Percentiles rank a stretch among this genome's conserved stretches.
phyloP scores from a whole-genome alignment of 805 yeast species.

The Ogataea naganishii region DNA sequence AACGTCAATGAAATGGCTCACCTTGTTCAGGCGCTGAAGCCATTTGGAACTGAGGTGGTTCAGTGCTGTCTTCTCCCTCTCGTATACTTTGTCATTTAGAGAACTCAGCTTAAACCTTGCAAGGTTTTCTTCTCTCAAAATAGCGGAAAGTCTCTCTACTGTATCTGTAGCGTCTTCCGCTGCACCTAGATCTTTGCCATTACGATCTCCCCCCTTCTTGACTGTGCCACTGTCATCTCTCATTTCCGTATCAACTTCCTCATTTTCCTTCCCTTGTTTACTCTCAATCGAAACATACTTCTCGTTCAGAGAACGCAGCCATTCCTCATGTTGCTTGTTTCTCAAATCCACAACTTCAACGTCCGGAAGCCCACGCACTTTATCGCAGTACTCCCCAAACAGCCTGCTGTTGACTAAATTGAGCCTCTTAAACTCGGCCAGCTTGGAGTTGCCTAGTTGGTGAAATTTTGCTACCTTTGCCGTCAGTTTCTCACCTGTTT shows the following conservation, averaged over 20 bases:
- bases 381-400: not conserved
- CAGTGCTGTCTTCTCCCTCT: slow-evolving; percentile 12
- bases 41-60: slow-evolving; percentile 18
- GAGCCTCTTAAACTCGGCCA: slow-evolving; percentile 1
- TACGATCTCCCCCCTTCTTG: too few relatives aligned
- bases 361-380: not conserved
- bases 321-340: not conserved
- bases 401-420: not conserved
- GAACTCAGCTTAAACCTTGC: slow-evolving; percentile 19
- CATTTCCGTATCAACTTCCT: too few relatives aligned
- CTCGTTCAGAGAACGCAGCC: slow-evolving; percentile 1
- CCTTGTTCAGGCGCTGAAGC: slow-evolving; percentile 14
- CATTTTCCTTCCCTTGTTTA: too few relatives aligned
- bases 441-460: not conserved
- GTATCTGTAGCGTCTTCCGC: slow-evolving; percentile 10
- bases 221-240: too few relatives aligned
- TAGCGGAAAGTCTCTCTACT: slow-evolving; percentile 8
- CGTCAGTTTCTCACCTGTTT: not conserved
- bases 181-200: too few relatives aligned
- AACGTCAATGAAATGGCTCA: slow-evolving; percentile 13
- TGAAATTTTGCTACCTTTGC: not conserved
- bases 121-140: slow-evolving; percentile 13
- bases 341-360: not conserved
- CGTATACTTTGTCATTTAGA: slow-evolving; percentile 18
- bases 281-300: not conserved